Percentiles rank a stretch among this genome's conserved stretches.
phyloP scores from a whole-genome alignment of 1,284 basidiomycete species.

The Apiotrichum sp. region DNA sequence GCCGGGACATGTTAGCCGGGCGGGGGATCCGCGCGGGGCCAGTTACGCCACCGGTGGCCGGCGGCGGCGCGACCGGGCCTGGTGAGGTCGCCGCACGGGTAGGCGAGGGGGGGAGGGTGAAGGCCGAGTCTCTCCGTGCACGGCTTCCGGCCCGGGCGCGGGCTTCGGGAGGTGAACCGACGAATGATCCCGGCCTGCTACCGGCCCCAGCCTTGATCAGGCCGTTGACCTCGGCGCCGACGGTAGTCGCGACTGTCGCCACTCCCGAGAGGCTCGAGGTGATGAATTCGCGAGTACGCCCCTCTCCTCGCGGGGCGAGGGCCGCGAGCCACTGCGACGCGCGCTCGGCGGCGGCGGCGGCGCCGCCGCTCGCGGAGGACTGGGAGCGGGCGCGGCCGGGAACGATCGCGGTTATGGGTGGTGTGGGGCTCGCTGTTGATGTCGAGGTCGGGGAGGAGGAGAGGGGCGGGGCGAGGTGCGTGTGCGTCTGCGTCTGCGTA shows the following conservation, averaged over 20 bases:
- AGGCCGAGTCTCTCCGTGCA: conserved; percentile 3
- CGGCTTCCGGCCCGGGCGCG: background rate
- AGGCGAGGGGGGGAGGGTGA: no score
- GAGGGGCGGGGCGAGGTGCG: background rate
- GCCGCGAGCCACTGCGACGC: conserved; percentile 38
- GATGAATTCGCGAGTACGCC: conserved; percentile 37
- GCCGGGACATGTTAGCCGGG: conserved; percentile 24
- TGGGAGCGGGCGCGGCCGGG: conserved; percentile 4
- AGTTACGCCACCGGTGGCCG: background rate
- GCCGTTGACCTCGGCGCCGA: conserved; percentile 18
- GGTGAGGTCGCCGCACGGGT: background rate
- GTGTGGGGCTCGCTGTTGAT: background rate
- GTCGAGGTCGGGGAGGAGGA: background rate
- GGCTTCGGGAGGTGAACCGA: conserved; percentile 1
- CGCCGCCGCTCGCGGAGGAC: conserved; percentile 3
- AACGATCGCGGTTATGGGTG: background rate
- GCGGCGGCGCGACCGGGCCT: conserved; percentile 9
- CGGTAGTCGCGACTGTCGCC: conserved; percentile 33
- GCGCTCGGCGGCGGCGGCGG: conserved; percentile 22
- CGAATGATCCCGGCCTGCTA: background rate
- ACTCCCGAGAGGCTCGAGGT: conserved; percentile 35
- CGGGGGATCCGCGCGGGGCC: conserved; percentile 14
- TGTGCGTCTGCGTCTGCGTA: no score
- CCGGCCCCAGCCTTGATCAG: conserved; percentile 6
- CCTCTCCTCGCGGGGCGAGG: conserved; percentile 42